These are phyloP conservation scores for Fomitopsis pulvina DNA, from an alignment of 768 basidiomycete genomes.

Conservation along the genomic window DNA sequence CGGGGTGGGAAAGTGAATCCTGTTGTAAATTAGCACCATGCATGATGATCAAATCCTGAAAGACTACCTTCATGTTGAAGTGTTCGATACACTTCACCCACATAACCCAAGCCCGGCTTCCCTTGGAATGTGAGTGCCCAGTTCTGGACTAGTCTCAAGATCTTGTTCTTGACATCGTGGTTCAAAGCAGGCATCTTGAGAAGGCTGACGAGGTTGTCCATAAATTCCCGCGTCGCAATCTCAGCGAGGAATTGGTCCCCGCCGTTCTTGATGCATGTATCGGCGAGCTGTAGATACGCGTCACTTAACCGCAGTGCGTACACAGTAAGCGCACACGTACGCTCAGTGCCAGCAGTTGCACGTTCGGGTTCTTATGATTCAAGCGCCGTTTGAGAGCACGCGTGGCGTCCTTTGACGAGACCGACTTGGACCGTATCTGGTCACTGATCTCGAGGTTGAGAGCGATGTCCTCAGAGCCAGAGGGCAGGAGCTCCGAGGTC, in stretches of 20 bases:
- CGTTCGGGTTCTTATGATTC: conserved; percentile 93
- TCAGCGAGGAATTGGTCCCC: conserved; percentile 87
- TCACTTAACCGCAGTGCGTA: not conserved
- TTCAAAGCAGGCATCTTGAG: conserved; percentile 74
- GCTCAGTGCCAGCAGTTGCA: conserved; percentile 79
- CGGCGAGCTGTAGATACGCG: conserved; percentile 55
- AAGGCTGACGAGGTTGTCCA: conserved; percentile 88
- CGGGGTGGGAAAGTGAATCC: conserved; percentile 84
- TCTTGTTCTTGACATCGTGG: conserved; percentile 75
- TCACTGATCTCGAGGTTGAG: conserved; percentile 95
- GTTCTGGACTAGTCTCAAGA: conserved; percentile 78
- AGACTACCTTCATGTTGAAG: conserved; percentile 80
- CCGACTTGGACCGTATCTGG: conserved; percentile 89
- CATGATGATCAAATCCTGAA: conserved; percentile 25
- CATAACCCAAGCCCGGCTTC: conserved; percentile 66
- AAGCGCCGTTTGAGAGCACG: conserved; percentile 81
- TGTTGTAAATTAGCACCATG: conserved; percentile 20
- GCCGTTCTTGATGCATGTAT: conserved; percentile 94
- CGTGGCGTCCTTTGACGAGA: conserved; percentile 81
- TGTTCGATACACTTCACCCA: conserved; percentile 73
- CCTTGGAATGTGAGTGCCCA: conserved; percentile 91
- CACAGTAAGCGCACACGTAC: conserved; percentile 41
- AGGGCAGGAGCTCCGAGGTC: conserved; percentile 84
- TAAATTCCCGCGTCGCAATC: conserved; percentile 83
- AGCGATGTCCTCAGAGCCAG: conserved; percentile 84